These are phyloP conservation scores for Lasiosphaeria miniovina DNA, from an alignment of 495 filamentous ascomycete species.

Conservation along the genomic window DNA sequence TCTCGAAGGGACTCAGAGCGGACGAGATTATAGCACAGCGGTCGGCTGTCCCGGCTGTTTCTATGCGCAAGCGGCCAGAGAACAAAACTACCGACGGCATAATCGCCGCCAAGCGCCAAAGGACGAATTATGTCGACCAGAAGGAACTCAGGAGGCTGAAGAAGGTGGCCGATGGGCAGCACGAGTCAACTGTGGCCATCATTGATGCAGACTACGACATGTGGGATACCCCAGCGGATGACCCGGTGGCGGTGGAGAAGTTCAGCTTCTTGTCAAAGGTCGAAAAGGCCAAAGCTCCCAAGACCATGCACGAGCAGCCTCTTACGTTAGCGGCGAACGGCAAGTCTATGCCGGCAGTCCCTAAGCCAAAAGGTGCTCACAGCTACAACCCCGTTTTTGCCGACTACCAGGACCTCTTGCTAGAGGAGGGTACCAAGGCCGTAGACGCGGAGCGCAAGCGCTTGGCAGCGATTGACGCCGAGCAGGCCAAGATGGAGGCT, in stretches of 20 bases:
- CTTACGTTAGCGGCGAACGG: slow-evolving; percentile 76
- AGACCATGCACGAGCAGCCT: slow-evolving; percentile 70
- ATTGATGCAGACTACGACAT: slow-evolving; percentile 66
- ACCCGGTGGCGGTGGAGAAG: slow-evolving; percentile 45
- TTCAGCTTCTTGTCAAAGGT: slow-evolving; percentile 61
- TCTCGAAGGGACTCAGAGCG: slow-evolving; percentile 69
- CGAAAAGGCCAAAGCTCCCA: slow-evolving; percentile 66
- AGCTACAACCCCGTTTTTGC: slow-evolving; percentile 89
- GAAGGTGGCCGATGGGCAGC: slow-evolving; percentile 70
- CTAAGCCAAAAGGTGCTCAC: slow-evolving; percentile 71
- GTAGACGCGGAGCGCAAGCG: slow-evolving; percentile 78
- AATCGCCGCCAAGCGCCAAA: slow-evolving; percentile 68
- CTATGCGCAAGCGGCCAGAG: slow-evolving; percentile 68
- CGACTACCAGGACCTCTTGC: slow-evolving; percentile 75
- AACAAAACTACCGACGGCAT: slow-evolving; percentile 59
- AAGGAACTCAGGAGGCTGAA: slow-evolving; percentile 77
- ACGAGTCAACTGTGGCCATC: slow-evolving; percentile 52
- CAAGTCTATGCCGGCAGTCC: slow-evolving; percentile 72
- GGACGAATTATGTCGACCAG: slow-evolving; percentile 69
- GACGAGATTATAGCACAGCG: slow-evolving; percentile 88
- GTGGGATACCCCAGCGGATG: slow-evolving; percentile 61
- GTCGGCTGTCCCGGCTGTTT: slow-evolving; percentile 74
- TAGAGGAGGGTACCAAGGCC: slow-evolving; percentile 70
- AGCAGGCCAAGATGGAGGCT: slow-evolving; percentile 51
- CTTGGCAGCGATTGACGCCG: slow-evolving; percentile 62